Percentiles rank a stretch among this genome's conserved stretches.
Evolutionary conservation across 306 rosid genomes (phyloP).

Genomic region (Lathyrus aphaca): DNA sequence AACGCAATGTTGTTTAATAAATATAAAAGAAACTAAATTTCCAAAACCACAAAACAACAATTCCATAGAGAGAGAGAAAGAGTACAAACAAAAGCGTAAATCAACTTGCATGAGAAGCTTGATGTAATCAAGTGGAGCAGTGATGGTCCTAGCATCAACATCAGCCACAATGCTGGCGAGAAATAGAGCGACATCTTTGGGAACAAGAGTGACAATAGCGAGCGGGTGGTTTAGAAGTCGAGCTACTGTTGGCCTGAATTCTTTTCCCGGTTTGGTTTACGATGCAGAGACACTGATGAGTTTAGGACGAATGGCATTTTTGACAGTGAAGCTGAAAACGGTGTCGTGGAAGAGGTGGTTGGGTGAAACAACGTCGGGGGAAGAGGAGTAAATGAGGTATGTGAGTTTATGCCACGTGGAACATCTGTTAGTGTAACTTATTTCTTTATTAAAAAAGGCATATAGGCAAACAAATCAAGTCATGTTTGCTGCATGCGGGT

Average conservation of each 20-base stretch:
- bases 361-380: slow-evolving; percentile 16
- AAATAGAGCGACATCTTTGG: slow-evolving; percentile 68
- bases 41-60: neutral
- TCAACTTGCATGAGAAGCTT: slow-evolving; percentile 96
- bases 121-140: slow-evolving; percentile 93
- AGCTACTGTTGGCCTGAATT: slow-evolving; percentile 58
- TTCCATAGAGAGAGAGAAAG: too few species aligned
- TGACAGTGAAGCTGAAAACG: slow-evolving; percentile 23
- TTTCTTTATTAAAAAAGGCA: slow-evolving; percentile 24
- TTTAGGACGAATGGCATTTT: slow-evolving; percentile 33
- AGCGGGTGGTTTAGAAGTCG: slow-evolving; percentile 78
- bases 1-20: slow-evolving; percentile 25
- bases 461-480: slow-evolving; percentile 10
- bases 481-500: slow-evolving; percentile 19
- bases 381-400: slow-evolving; percentile 47
- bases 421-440: slow-evolving; percentile 17
- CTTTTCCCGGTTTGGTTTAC: slow-evolving; percentile 44
- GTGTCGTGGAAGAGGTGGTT: slow-evolving; percentile 47
- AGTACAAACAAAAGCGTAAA: too few species aligned
- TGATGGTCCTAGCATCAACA: slow-evolving; percentile 75
- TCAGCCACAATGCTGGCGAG: slow-evolving; percentile 86
- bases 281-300: slow-evolving; percentile 67
- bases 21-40: slow-evolving; percentile 1
- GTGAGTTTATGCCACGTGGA: slow-evolving; percentile 58
- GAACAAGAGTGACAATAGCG: slow-evolving; percentile 63